phyloP scores from a whole-genome alignment of 306 rosid genomes.

The Cicer chorassanicum region DNA sequence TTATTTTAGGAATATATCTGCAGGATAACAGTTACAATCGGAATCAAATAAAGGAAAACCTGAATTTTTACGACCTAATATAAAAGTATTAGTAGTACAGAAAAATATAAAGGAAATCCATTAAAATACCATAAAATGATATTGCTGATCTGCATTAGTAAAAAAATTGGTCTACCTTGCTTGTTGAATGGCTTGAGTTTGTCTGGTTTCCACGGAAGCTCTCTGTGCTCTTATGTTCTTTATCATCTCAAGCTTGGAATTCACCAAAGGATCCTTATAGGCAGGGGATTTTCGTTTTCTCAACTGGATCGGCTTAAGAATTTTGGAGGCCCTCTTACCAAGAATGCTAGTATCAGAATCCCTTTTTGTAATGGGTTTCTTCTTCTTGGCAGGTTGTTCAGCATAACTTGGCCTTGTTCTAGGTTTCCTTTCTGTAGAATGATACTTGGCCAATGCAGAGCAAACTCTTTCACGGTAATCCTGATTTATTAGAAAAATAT shows the following conservation, averaged over 20 bases:
- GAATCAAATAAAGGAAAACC: slow-evolving; percentile 39
- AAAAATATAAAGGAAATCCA: not conserved
- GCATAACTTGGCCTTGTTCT: slow-evolving; percentile 60
- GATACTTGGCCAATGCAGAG: slow-evolving; percentile 73
- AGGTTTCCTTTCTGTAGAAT: slow-evolving; percentile 59
- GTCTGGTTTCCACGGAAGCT: slow-evolving; percentile 68
- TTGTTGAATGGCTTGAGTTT: slow-evolving; percentile 71
- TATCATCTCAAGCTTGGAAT: slow-evolving; percentile 92
- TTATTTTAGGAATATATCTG: slow-evolving; percentile 33
- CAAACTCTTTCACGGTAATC: slow-evolving; percentile 78
- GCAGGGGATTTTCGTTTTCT: slow-evolving; percentile 65
- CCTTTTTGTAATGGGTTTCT: slow-evolving; percentile 55
- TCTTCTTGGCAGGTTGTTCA: slow-evolving; percentile 49
- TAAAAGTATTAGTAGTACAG: not conserved
- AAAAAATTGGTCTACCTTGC: slow-evolving; percentile 67
- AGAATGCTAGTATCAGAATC: slow-evolving; percentile 37
- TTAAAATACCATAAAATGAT: slow-evolving; percentile 5
- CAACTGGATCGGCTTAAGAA: slow-evolving; percentile 36
- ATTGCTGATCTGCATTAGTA: not conserved
- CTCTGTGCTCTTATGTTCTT: slow-evolving; percentile 86
- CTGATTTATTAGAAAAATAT: slow-evolving; percentile 51
- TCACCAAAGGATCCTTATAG: slow-evolving; percentile 85
- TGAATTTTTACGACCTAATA: slow-evolving; percentile 33
- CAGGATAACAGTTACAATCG: not conserved
- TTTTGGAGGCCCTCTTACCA: slow-evolving; percentile 45